Evolutionary conservation across 495 filamentous ascomycete genomes (phyloP).

Genomic region (Tuber borchii): DNA sequence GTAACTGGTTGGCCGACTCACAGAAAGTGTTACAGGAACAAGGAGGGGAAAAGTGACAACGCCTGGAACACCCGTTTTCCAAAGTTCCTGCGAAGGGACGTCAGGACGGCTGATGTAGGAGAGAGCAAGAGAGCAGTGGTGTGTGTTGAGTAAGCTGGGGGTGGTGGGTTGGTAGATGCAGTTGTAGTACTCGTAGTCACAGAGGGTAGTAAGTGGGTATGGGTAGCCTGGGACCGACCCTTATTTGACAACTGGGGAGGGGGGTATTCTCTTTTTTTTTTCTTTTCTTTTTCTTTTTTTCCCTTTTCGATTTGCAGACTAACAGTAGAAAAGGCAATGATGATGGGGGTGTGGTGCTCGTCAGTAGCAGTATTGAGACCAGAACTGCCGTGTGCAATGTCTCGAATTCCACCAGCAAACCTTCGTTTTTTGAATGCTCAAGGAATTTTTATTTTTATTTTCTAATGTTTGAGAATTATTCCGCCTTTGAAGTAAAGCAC

Average conservation of each 20-base stretch:
- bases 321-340: neutral
- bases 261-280: neutral
- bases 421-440: constrained; percentile 30
- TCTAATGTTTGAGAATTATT: constrained; percentile 20
- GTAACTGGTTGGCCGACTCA: constrained; percentile 24
- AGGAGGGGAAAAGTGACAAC: neutral
- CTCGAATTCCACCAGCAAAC: constrained; percentile 34
- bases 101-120: constrained; percentile 29
- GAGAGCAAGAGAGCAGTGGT: neutral
- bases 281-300: neutral
- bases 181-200: neutral
- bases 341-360: neutral
- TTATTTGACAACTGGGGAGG: constrained; percentile 26
- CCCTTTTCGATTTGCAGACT: neutral
- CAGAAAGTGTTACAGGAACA: constrained; percentile 23
- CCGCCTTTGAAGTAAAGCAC: constrained; percentile 32
- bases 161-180: neutral
- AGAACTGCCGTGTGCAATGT: constrained; percentile 39
- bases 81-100: constrained; percentile 25
- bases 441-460: constrained; percentile 37
- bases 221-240: constrained; percentile 6
- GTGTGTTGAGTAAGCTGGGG: neutral
- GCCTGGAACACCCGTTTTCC: constrained; percentile 22
- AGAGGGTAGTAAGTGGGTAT: neutral
- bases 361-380: constrained; percentile 22